Base-by-base conservation (phyloP, 108 stramenopile species). In the Cyclostephanos invisitatus region DNA sequence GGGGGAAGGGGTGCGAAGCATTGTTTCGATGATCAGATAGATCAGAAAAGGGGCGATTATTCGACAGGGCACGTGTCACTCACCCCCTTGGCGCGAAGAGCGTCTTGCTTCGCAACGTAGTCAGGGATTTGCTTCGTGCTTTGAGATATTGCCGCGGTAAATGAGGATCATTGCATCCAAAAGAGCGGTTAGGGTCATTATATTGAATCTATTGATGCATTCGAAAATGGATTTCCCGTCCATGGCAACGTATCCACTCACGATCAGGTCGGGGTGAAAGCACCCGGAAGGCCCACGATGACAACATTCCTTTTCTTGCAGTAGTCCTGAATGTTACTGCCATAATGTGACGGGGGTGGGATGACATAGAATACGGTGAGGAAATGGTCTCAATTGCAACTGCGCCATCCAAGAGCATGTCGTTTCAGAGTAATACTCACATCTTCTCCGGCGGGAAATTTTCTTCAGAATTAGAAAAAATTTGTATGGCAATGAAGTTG, bases 221-320 rank as follows among this genome's bases (percentile, higher is more conserved):
- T 11, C 11, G 4, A 40, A 11, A 40, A 11, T 11, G 51, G 51
- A 18, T 53, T 6, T 53, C 17, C 5, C 24, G n/a, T n/a, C 51
- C 20, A 0, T 14, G 7, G 7, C 1, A 1, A 24, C 3, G 7
- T 18, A 24, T 53, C 27, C 15, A 57, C 56, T 57, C 32, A 57
- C 56, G 88, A 89, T 86, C 90, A 91, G 67, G 88, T 89, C 18
- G 90, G 90, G 6, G 90, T 91, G 62, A 87, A 90, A 25, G 89
- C 89, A 37, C 71, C 71, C 61, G 90, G 89, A 17, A 85, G 71
- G 25, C 85, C 90, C 25, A 91, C 86, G 60, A 91, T 68, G 38
- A 86, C 78, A 0, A 88, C 72, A 46, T 76, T 84, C 48, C 77
- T 83, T 17, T 79, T 73, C 20, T 74, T 50, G 64, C 62, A 62